Base-by-base conservation (phyloP, 2,329 filamentous ascomycete genomes). In the Microdochium nivale region DNA sequence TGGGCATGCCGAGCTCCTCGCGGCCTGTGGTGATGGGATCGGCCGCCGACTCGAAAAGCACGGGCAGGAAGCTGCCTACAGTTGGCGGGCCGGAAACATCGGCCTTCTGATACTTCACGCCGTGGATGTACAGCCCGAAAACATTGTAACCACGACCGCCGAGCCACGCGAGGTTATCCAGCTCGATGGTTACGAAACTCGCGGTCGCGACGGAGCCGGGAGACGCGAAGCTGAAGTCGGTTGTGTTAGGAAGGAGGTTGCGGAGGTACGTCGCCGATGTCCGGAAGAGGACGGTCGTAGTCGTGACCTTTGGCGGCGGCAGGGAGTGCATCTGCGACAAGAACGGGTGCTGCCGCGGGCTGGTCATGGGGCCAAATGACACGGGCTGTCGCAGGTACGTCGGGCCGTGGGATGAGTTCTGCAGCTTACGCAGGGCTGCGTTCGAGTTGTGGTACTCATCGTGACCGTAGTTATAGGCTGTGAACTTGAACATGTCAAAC, bases 1-100 rank as follows among this genome's bases (percentile, higher is more conserved):
- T 84, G 0, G 79, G 79, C 73, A 83, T 80, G 0, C 81, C 81
- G 0, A 84, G 68, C 56, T 84, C 81, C 47, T 84, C 81, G 1
- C 80, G 67, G 0, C 79, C 80, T 3, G 75, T 77, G 0, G 84
- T 61, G 44, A 86, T 83, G 0, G 81, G 78, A 55, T 86, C 82
- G 0, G 80, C 67, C 2, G 80, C 61, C 49, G 68, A 75, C 60
- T 86, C 81, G 55, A 86, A 80, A 0, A 84, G 64, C 0, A 84
- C 66, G 0, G 79, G 74, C 35, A 84, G 60, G 55, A 78, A 84
- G 0, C 76, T 76, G 2, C 80, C 81, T 13, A 64, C 64, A 1
- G 80, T 58, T 0, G 69, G 64, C 0, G 67, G 65, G 1, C 79
- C 21, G 13, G n/a, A 7, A 11, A 13, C 78, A 51, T 65, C 77